Evolutionary conservation across 1,139 yeast genomes (phyloP).

Genomic region (Yarrowia galli): DNA sequence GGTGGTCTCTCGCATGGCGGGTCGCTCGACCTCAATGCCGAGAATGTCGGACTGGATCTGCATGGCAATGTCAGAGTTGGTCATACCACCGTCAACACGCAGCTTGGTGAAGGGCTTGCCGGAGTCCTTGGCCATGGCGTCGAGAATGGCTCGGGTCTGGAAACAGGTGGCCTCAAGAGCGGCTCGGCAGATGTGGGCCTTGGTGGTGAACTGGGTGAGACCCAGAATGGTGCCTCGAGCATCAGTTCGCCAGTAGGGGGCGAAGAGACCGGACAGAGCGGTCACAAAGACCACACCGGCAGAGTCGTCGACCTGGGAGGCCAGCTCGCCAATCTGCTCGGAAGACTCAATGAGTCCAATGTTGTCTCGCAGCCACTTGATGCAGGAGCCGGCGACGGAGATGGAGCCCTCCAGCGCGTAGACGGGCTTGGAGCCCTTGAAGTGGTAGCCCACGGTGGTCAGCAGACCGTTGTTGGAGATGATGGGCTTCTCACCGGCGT

Average conservation of each 20-base stretch:
- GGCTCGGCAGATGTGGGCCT: constrained; percentile 90
- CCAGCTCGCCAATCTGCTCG: constrained; percentile 89
- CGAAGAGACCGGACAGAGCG: constrained; percentile 91
- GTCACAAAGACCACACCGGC: constrained; percentile 97
- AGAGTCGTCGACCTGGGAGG: constrained; percentile 77
- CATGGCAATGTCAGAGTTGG: constrained; percentile 89
- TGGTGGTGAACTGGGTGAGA: constrained; percentile 84
- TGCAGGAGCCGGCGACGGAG: constrained; percentile 94
- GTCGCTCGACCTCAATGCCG: constrained; percentile 82
- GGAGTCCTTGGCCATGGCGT: constrained; percentile 89
- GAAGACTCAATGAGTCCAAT: constrained; percentile 81
- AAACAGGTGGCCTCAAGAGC: constrained; percentile 95
- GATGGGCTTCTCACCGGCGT: constrained; percentile 69
- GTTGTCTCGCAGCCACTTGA: constrained; percentile 94
- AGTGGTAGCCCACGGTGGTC: constrained; percentile 90
- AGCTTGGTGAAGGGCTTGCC: constrained; percentile 60
- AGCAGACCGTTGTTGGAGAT: constrained; percentile 81
- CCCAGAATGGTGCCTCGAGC: constrained; percentile 95
- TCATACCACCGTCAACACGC: constrained; percentile 95
- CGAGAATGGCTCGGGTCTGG: constrained; percentile 89
- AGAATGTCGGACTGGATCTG: constrained; percentile 92
- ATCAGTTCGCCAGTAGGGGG: constrained; percentile 95
- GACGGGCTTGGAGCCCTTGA: constrained; percentile 77
- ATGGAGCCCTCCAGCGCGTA: constrained; percentile 95
- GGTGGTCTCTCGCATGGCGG: constrained; percentile 87